Conservation (phyloP, 2,329 filamentous ascomycete genomes). For the Monosporascus sp. region DNA sequence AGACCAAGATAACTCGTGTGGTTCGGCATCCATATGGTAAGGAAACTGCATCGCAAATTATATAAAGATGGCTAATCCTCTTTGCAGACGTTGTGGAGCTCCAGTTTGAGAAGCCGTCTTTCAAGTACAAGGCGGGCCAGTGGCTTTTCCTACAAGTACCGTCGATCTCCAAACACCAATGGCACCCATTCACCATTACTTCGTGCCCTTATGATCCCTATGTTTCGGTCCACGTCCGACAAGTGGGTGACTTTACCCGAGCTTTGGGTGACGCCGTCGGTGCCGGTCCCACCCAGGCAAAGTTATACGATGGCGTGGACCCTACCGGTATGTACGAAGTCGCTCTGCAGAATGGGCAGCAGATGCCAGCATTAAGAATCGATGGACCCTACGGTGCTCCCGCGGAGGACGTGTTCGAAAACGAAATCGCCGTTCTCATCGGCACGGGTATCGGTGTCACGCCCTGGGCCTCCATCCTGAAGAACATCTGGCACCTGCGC, state of each 20-base stretch:
- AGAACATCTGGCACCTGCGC: slow-evolving; percentile 97
- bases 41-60: slow-evolving; percentile 20
- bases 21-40: slow-evolving; percentile 90
- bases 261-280: slow-evolving; percentile 95
- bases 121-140: slow-evolving; percentile 97
- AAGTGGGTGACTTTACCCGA: slow-evolving; percentile 93
- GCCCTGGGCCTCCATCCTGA: slow-evolving; percentile 81
- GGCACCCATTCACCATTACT: slow-evolving; percentile 99
- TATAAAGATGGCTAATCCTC: slow-evolving; percentile 21
- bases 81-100: slow-evolving; percentile 83
- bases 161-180: slow-evolving; percentile 81
- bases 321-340: slow-evolving; percentile 98
- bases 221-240: slow-evolving; percentile 87
- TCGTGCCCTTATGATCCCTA: slow-evolving; percentile 96
- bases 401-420: slow-evolving; percentile 94
- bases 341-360: slow-evolving; percentile 84
- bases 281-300: slow-evolving; percentile 78
- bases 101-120: slow-evolving; percentile 91
- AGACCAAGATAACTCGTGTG: slow-evolving; percentile 87
- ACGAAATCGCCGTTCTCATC: slow-evolving; percentile 81
- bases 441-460: slow-evolving; percentile 85
- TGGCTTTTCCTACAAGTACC: slow-evolving; percentile 97
- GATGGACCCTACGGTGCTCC: slow-evolving; percentile 96
- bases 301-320: slow-evolving; percentile 86
- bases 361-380: slow-evolving; percentile 84